Evolutionary conservation across 148 eudicot species (phyloP), one percentile per base, ranked within the genome.

Genomic region (Gaultheria prostrata): DNA sequence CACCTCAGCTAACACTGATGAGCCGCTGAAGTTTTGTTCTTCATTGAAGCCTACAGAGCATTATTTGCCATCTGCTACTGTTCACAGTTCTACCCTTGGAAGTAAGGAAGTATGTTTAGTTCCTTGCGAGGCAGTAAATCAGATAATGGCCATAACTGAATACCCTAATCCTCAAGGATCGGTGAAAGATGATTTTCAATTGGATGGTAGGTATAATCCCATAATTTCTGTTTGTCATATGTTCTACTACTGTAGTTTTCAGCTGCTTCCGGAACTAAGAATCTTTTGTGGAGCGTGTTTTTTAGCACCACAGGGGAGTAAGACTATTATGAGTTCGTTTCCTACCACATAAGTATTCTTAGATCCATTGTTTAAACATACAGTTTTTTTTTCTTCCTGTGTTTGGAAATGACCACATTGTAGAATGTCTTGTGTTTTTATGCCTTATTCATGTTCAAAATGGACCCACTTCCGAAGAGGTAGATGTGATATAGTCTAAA

Each of bases 131-230:
- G 86, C 43, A 77, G 83, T 21, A 77, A 84, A 85, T 78, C 88
- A 81, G 77, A 69, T 84, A 30, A 69, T 51, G 61, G 79, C 50
- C 39, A 84, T 82, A 75, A 86, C 48, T 81, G 86, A 86, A 57
- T 82, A 61, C 85, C 54, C 85, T 61, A 85, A 85, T 54, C 85
- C 83, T 46, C 84, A 78, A 63, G 82, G 82, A 76, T 86, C 84
- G 87, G 90, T 81, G 80, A 61, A 89, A 80, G 81, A 48, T 43
- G 82, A 48, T 39, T 59, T 57, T 82, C 70, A 79, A 28, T 20
- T 45, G 28, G 85, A 79, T 74, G 87, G 91, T 87, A 85, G 18
- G 85, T 26, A 45, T 28, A 81, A 51, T 57, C 45, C 70, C 28
- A 63, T 51, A 49, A 24, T 71, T 33, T 71, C 30, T 49, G 21